These are phyloP conservation scores for Botryotinia calthae DNA, from an alignment of 2,329 filamentous ascomycete species.

Conservation along the genomic window DNA sequence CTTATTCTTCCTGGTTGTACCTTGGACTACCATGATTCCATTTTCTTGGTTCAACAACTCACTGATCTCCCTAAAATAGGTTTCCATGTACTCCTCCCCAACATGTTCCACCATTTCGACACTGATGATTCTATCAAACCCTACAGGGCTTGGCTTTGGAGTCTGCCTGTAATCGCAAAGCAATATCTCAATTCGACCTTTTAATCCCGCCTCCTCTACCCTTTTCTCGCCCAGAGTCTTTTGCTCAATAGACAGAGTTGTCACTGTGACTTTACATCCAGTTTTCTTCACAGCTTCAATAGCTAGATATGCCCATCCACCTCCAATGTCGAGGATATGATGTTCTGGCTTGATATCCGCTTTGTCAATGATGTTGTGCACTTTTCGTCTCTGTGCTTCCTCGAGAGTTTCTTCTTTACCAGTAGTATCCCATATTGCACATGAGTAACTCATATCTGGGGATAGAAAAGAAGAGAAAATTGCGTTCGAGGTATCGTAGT, in stretches of 20 bases:
- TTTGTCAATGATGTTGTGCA: conserved; percentile 61
- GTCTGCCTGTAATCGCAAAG: conserved; percentile 65
- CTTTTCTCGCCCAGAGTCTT: conserved; percentile 62
- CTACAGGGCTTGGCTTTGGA: conserved; percentile 45
- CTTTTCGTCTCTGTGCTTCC: conserved; percentile 62
- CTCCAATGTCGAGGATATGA: conserved; percentile 69
- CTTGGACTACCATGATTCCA: conserved; percentile 67
- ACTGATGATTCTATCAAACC: conserved; percentile 67
- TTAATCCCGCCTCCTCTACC: conserved; percentile 56
- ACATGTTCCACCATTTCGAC: conserved; percentile 76
- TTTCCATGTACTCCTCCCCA: conserved; percentile 60
- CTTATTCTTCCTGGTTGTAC: conserved; percentile 60
- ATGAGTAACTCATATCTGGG: conserved; percentile 70
- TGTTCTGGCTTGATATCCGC: conserved; percentile 59
- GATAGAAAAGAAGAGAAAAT: conserved; percentile 70
- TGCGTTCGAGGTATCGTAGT: conserved; percentile 71
- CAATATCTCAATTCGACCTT: conserved; percentile 56
- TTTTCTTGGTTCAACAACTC: conserved; percentile 60
- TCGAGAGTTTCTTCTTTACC: conserved; percentile 53
- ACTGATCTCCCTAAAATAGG: conserved; percentile 62
- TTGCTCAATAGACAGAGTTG: conserved; percentile 66
- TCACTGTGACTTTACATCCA: conserved; percentile 64
- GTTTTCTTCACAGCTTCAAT: conserved; percentile 63
- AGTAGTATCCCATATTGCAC: conserved; percentile 54
- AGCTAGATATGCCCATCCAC: conserved; percentile 69